These are phyloP conservation scores for Botrytis cinerea DNA, from an alignment of 2,329 filamentous ascomycete genomes.

Conservation along the genomic window DNA sequence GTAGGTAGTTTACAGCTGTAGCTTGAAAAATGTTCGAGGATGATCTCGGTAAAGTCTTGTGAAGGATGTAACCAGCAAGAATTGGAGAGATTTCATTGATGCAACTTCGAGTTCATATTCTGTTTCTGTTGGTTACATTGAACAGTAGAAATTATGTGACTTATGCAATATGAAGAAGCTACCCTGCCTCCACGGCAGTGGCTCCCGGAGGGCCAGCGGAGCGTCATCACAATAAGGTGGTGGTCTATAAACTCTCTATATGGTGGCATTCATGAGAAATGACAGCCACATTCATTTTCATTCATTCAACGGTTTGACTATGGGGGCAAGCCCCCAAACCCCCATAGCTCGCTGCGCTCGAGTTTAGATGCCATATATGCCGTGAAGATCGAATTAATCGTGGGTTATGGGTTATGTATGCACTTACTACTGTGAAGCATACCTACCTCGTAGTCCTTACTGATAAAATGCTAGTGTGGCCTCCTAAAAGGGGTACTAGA, in stretches of 20 bases:
- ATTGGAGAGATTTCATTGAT: neutral
- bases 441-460: too few relatives aligned
- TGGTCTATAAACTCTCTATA: too few relatives aligned
- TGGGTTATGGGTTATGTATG: neutral
- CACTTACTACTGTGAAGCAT: neutral
- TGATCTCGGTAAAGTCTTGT: constrained; percentile 17
- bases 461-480: too few relatives aligned
- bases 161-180: neutral
- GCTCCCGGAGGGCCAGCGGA: neutral
- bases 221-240: neutral
- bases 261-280: too few relatives aligned
- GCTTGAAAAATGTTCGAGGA: constrained; percentile 1
- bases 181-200: neutral
- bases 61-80: neutral
- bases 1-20: neutral
- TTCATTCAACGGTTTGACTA: neutral
- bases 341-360: neutral
- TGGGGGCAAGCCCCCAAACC: neutral
- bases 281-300: neutral
- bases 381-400: neutral
- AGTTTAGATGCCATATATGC: neutral
- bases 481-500: neutral
- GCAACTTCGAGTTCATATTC: neutral
- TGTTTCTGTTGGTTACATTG: too few relatives aligned
- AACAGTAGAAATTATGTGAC: neutral